phyloP scores from a whole-genome alignment of 306 rosid species.

The Alnus rubra region DNA sequence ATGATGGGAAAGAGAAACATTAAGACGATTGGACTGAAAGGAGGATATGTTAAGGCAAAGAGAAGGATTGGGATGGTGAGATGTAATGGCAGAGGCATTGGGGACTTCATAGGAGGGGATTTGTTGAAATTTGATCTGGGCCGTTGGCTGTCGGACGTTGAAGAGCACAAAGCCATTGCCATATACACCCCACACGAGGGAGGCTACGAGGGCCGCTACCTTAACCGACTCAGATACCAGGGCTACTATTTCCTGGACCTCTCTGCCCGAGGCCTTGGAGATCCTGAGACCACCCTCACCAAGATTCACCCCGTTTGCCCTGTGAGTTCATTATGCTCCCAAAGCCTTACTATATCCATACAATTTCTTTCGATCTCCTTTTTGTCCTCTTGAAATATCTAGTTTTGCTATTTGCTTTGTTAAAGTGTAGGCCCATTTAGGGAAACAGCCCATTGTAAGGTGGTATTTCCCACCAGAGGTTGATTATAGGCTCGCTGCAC shows the following conservation, averaged over 20 bases:
- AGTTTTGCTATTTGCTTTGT: neutral
- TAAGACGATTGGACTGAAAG: slow-evolving; percentile 23
- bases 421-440: slow-evolving; percentile 52
- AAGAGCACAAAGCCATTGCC: slow-evolving; percentile 91
- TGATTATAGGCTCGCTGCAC: slow-evolving; percentile 83
- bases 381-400: no score
- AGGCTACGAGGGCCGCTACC: slow-evolving; percentile 89
- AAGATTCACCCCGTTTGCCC: slow-evolving; percentile 95
- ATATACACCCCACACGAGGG: slow-evolving; percentile 94
- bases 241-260: slow-evolving; percentile 94
- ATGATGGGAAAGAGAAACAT: slow-evolving; percentile 10
- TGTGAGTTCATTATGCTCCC: slow-evolving; percentile 40
- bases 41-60: slow-evolving; percentile 23
- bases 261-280: slow-evolving; percentile 89
- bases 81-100: slow-evolving; percentile 62
- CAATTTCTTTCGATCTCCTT: neutral
- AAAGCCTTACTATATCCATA: no score
- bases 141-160: slow-evolving; percentile 86
- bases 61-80: slow-evolving; percentile 44
- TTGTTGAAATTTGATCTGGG: slow-evolving; percentile 70
- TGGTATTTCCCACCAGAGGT: slow-evolving; percentile 99
- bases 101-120: slow-evolving; percentile 91
- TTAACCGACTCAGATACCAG: slow-evolving; percentile 61
- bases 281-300: slow-evolving; percentile 86
- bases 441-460: slow-evolving; percentile 71